Conservation (phyloP, 192 early-diverging fungal species). For the Borealophlyctis nickersoniae region DNA sequence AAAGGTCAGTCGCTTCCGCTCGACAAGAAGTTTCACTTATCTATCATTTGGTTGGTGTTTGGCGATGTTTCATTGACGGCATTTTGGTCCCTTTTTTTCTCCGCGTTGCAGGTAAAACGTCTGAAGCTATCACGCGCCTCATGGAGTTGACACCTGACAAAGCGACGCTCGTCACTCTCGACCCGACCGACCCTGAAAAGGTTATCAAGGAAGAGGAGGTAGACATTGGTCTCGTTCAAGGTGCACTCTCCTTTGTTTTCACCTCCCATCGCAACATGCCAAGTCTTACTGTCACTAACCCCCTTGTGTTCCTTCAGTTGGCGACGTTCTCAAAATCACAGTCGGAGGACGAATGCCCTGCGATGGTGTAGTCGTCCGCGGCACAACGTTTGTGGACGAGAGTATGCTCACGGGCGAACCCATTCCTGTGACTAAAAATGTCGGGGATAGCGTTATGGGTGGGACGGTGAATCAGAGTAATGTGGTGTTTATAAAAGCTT, state of each 20-base stretch:
- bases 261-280: constrained; percentile 24
- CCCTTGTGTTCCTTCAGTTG: constrained; percentile 49
- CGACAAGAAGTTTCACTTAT: no score
- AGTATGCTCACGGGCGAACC: constrained; percentile 83
- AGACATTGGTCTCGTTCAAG: constrained; percentile 51
- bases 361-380: constrained; percentile 62
- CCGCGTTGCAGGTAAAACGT: constrained; percentile 45
- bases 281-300: not conserved
- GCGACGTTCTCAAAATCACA: constrained; percentile 70
- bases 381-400: constrained; percentile 67
- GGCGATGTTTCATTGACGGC: no score
- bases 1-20: constrained; percentile 51
- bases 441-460: constrained; percentile 45
- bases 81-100: no score
- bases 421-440: constrained; percentile 56
- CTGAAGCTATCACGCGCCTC: constrained; percentile 71
- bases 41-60: constrained; percentile 1
- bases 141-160: constrained; percentile 73
- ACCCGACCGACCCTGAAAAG: constrained; percentile 3
- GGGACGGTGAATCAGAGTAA: constrained; percentile 66
- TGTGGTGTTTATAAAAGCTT: constrained; percentile 61
- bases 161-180: constrained; percentile 56
- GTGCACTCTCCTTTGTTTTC: constrained; percentile 34
- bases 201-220: constrained; percentile 45
- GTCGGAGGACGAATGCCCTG: constrained; percentile 69